A percentile compares a stretch with the other conserved stretches of the same genome.
Evolutionary conservation across 2,329 filamentous ascomycete genomes (phyloP).

Genomic region (Colletotrichum sp.): DNA sequence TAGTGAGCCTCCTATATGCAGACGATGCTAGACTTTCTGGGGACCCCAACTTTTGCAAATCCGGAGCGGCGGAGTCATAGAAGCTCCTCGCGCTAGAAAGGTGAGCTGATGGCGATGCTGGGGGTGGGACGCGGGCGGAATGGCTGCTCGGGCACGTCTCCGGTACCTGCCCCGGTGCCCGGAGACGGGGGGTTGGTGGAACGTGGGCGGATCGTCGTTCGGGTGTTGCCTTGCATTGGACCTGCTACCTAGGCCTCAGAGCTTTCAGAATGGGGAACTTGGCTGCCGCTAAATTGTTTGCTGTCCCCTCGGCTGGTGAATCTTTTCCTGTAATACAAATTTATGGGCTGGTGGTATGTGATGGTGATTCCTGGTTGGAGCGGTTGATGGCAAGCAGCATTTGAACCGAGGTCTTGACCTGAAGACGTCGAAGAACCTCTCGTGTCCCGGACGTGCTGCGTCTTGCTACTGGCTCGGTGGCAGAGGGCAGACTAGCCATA

Average conservation of each 20-base stretch:
- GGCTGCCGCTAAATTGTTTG: neutral
- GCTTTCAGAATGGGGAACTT: neutral
- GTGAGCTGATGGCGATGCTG: conserved; percentile 1
- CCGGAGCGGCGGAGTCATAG: conserved; percentile 1
- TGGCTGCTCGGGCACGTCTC: neutral
- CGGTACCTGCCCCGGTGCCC: neutral
- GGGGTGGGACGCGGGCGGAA: neutral
- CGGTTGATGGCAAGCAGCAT: neutral
- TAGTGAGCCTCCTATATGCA: neutral
- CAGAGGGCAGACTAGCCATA: neutral
- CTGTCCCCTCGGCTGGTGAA: neutral
- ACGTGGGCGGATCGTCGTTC: neutral
- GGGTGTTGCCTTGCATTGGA: neutral
- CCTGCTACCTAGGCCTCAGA: neutral
- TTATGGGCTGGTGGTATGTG: neutral
- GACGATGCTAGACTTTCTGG: neutral
- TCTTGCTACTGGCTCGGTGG: neutral
- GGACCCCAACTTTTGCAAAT: neutral
- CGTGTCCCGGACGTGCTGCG: neutral
- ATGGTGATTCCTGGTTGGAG: neutral
- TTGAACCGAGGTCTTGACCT: neutral
- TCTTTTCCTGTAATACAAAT: neutral
- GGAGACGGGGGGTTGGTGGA: neutral
- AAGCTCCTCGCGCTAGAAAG: neutral
- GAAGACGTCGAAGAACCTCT: neutral